A percentile compares a stretch with the other conserved stretches of the same genome.
Conservation (phyloP, 331 rosid species). For the Arachis monticola region DNA sequence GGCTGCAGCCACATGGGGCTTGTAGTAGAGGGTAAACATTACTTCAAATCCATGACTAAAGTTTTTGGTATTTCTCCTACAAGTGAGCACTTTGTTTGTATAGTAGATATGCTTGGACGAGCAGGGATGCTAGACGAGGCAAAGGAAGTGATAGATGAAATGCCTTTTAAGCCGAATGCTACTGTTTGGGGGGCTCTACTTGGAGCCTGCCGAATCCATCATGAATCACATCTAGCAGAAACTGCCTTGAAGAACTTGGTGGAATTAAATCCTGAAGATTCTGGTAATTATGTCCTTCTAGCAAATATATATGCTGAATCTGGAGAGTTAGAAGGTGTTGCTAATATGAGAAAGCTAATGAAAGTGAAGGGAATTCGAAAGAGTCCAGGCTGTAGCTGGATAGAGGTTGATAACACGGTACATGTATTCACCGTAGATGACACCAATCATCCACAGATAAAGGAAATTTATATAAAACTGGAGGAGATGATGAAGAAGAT, state of each 20-base stretch:
- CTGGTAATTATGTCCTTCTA: conserved; percentile 68
- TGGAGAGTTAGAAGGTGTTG: conserved; percentile 69
- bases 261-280: conserved; percentile 58
- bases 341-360: conserved; percentile 70
- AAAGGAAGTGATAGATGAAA: conserved; percentile 60
- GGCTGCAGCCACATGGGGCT: conserved; percentile 93
- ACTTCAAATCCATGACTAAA: conserved; percentile 67
- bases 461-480: conserved; percentile 59
- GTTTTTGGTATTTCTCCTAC: conserved; percentile 65
- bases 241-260: conserved; percentile 58
- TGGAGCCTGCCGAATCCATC: conserved; percentile 74
- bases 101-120: conserved; percentile 91
- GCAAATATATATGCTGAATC: conserved; percentile 66
- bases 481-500: conserved; percentile 61
- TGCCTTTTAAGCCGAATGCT: conserved; percentile 70
- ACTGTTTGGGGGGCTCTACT: conserved; percentile 75
- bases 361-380: conserved; percentile 69
- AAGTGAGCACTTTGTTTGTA: conserved; percentile 74
- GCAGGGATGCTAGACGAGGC: conserved; percentile 77
- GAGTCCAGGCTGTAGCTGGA: conserved; percentile 88
- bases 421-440: conserved; percentile 83
- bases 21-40: conserved; percentile 64
- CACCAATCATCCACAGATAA: conserved; percentile 65
- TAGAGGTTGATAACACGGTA: conserved; percentile 70
- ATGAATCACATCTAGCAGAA: conserved; percentile 62